Conservation (phyloP, 345 rosid species). For the Pseudoturritis turrita region DNA sequence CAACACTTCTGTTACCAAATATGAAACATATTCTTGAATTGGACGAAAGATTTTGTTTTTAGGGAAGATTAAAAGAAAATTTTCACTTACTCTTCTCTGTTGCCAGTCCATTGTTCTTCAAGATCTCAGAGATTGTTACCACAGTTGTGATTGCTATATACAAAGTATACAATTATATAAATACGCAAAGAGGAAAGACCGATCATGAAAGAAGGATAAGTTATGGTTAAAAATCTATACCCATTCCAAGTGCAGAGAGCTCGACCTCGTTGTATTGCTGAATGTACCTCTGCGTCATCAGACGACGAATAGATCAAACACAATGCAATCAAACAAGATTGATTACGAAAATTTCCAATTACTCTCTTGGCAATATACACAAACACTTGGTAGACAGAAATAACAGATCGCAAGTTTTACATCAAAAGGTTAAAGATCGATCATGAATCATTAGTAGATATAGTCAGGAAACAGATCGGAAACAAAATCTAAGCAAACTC, state of each 20-base stretch:
- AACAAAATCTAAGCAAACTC: background rate
- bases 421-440: background rate
- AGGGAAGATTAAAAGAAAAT: background rate
- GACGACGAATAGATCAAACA: background rate
- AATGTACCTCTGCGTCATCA: constrained; percentile 75
- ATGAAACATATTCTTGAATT: background rate
- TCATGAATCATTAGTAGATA: background rate
- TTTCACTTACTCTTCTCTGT: constrained; percentile 68
- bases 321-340: background rate
- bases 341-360: background rate
- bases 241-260: constrained; percentile 95
- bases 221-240: constrained; percentile 26
- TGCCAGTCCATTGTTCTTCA: constrained; percentile 89
- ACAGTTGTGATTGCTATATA: constrained; percentile 66
- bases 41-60: background rate
- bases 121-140: constrained; percentile 80
- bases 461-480: background rate
- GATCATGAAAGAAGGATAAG: background rate
- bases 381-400: background rate
- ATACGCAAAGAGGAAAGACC: background rate
- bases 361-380: background rate
- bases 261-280: constrained; percentile 89
- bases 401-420: background rate
- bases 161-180: background rate
- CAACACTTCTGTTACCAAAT: constrained; percentile 48